phyloP scores from a whole-genome alignment of 352 stramenopile species.

The Phytopythium cucurbitacearum region DNA sequence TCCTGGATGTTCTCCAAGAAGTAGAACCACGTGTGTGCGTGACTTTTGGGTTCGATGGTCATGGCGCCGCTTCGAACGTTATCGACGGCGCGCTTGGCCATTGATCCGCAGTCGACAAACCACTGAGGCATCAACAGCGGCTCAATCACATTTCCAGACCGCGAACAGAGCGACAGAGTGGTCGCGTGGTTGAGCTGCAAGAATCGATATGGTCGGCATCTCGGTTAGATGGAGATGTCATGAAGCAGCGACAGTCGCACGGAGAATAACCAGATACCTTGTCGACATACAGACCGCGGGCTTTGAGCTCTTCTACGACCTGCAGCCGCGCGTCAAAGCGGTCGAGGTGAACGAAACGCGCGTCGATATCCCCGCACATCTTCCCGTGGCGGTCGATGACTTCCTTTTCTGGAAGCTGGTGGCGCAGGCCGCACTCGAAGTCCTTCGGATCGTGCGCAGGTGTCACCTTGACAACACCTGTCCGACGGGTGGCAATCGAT shows the following conservation, averaged over 20 bases:
- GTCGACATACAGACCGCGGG: conserved; percentile 87
- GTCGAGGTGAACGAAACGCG: conserved; percentile 92
- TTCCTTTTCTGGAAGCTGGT: conserved; percentile 83
- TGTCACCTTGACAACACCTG: conserved; percentile 94
- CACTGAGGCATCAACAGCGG: conserved; percentile 99
- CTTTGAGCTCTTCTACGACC: conserved; percentile 91
- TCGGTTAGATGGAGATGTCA: not conserved
- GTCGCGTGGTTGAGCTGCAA: conserved; percentile 69
- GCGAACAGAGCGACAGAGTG: conserved; percentile 93
- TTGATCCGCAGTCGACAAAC: conserved; percentile 96
- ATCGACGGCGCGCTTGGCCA: conserved; percentile 92
- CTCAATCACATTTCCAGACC: conserved; percentile 98
- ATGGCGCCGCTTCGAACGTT: conserved; percentile 94
- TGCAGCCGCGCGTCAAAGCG: conserved; percentile 91
- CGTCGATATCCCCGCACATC: conserved; percentile 68
- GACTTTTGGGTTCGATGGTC: conserved; percentile 92
- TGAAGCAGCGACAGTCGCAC: not conserved
- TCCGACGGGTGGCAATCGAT: no score
- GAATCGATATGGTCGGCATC: not conserved
- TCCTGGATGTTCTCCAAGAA: conserved; percentile 99
- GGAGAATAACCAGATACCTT: conserved; percentile 75
- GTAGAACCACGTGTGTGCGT: conserved; percentile 94
- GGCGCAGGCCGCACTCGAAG: conserved; percentile 97
- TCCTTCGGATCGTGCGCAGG: conserved; percentile 99
- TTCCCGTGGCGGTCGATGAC: conserved; percentile 74